Evolutionary conservation across 176 grass and related monocot species (phyloP), one percentile per base, ranked within the genome.

Genomic region (Tuctoria greenei): DNA sequence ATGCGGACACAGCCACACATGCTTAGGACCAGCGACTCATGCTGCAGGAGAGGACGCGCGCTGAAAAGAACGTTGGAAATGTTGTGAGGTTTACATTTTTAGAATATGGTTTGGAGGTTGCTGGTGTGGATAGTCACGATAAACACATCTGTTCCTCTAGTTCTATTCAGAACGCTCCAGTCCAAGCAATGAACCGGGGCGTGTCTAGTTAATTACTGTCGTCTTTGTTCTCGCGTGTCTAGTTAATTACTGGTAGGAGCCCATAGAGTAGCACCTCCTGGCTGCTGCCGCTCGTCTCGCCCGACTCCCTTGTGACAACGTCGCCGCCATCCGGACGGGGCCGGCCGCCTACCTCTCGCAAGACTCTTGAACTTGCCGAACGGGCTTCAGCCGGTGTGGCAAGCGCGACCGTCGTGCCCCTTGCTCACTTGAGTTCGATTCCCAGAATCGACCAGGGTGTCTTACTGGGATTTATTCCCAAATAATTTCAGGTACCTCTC

Each of bases 221-320:
- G 45, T 46, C 20, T 41, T 21, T 20, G 1, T 37, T 17, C 62
- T 47, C 28, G 77, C 77, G 49, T 73, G 37, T 63, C 31, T 63
- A 36, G 37, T 63, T 15, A 97, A 86, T 51, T 97, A 97, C 74
- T 89, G 93, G 80, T 93, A 97, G 44, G 90, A 93, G 16, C 93
- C 93, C 93, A 97, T 91, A 69, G 93, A 97, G 79, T 72, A 97
- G 88, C 93, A 97, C 35, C 93, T 80, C 86, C 93, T 80, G 73
- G 80, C 78, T 97, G 86, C 93, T 93, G 71, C 93, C 86, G 68
- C 86, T 88, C 14, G 86, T 85, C 83, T 93, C 88, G 43, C 93
- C 93, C 47, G 61, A 78, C 81, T 88, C 88, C 50, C 70, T 77
- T 20, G 55, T 62, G 17, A 50, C 76, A 75, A 75, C 75, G 75